These are phyloP conservation scores for Coelomomyces lativittatus DNA, from an alignment of 371 early-diverging fungal genomes.

Conservation along the genomic window DNA sequence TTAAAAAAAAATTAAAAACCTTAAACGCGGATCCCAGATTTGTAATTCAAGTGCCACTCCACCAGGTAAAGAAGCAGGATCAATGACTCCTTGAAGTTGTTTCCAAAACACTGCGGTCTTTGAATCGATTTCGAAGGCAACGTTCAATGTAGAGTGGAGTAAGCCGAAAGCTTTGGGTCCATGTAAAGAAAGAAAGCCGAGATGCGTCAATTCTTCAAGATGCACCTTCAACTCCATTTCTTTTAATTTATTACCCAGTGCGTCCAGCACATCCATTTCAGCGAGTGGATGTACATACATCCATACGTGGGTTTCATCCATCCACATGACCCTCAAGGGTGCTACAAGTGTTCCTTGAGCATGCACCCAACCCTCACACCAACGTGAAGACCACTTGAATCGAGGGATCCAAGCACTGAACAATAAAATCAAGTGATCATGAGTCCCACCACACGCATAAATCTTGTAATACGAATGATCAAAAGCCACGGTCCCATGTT, in stretches of 20 bases:
- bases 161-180: neutral
- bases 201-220: neutral
- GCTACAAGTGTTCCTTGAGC: neutral
- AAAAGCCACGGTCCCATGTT: constrained; percentile 48
- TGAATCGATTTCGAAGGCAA: neutral
- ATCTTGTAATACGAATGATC: constrained; percentile 65
- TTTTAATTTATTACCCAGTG: constrained; percentile 6
- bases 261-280: constrained; percentile 10
- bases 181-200: constrained; percentile 3
- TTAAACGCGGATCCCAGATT: constrained; percentile 53
- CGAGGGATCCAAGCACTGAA: constrained; percentile 35
- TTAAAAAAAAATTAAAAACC: constrained; percentile 12
- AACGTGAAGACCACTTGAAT: constrained; percentile 41
- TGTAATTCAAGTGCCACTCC: constrained; percentile 46
- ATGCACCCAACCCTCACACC: constrained; percentile 26
- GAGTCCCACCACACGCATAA: constrained; percentile 47
- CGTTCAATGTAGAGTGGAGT: neutral
- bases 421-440: constrained; percentile 14
- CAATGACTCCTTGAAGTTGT: constrained; percentile 17
- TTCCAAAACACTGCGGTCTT: constrained; percentile 12
- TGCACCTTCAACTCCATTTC: constrained; percentile 4
- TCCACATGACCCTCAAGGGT: constrained; percentile 35
- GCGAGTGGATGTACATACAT: constrained; percentile 50
- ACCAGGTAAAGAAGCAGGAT: constrained; percentile 47
- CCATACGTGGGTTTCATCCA: constrained; percentile 29